A percentile compares a stretch with the other conserved stretches of the same genome.
phyloP scores from a whole-genome alignment of 768 basidiomycete genomes.

The Neoboletus magnificus region DNA sequence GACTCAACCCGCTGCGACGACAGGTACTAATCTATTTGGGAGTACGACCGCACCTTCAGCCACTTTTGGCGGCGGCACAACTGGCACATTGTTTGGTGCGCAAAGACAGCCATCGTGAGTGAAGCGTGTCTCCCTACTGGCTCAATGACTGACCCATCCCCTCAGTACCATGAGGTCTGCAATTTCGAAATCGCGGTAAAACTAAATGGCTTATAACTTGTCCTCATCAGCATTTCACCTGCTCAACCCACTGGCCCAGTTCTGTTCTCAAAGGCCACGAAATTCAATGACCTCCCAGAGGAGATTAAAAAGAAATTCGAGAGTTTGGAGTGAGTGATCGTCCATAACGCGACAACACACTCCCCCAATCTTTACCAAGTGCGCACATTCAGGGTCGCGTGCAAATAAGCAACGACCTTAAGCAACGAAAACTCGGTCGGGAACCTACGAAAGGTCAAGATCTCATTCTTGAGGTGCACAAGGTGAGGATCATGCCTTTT shows the following conservation, averaged over 20 bases:
- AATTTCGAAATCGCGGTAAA: background rate
- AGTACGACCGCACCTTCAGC: conserved; percentile 6
- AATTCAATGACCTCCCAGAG: conserved; percentile 82
- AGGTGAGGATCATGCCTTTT: conserved; percentile 39
- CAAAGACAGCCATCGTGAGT: conserved; percentile 35
- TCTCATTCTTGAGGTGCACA: conserved; percentile 61
- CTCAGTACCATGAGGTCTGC: conserved; percentile 29
- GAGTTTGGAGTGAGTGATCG: conserved; percentile 57
- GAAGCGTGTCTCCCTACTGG: background rate
- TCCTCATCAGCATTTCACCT: conserved; percentile 26
- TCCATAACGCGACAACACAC: background rate
- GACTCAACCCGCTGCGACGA: conserved; percentile 14
- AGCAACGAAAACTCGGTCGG: conserved; percentile 70
- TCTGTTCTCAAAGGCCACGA: conserved; percentile 50
- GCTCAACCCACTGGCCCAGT: conserved; percentile 27
- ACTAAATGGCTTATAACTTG: background rate
- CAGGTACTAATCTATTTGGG: conserved; percentile 28
- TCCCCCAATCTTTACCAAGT: conserved; percentile 36
- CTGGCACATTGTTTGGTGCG: conserved; percentile 24
- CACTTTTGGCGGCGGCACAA: background rate
- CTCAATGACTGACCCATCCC: background rate
- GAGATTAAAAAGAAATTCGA: conserved; percentile 62
- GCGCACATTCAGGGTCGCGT: conserved; percentile 72
- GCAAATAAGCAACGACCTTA: conserved; percentile 77
- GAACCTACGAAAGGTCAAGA: conserved; percentile 74